Base-by-base conservation (phyloP, 805 yeast species). In the Lipomyces oligophaga region DNA sequence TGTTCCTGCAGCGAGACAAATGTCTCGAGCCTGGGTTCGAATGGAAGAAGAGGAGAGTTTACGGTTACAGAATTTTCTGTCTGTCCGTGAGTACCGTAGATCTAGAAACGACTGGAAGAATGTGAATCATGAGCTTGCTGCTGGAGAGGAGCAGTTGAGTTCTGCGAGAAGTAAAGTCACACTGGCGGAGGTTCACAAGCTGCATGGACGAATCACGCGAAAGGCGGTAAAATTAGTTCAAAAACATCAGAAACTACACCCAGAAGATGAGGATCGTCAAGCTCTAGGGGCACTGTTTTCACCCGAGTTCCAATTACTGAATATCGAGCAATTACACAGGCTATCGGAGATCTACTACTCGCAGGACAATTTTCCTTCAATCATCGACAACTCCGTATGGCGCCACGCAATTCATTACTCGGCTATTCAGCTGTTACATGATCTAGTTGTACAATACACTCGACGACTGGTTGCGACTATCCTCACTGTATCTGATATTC, bases 1-100 rank as follows among this genome's bases (percentile, higher is more conserved):
- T 32, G 35, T 49, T 10, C 55, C 56, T 7, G 40, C 50, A 1
- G 56, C 56, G 5, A 16, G 54, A 19, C 35, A 36, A 22, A 52
- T 52, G 56, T 48, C 53, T 16, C 11, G 25, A 4, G 26, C 28
- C 22, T 52, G 56, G 56, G 35, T 52, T n/a, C 25, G 21, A 28
- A 24, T 48, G 36, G 56, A 52, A 24, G 55, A 52, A 24, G 15
- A 16, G 3, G 47, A 52, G 32, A 44, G 56, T 20, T 36, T 33
- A 8, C 5, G 34, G 35, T 20, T 52, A 22, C 50, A 43, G 40
- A 38, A 36, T 18, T 47, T n/a, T n/a, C n/a, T n/a, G n/a, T n/a
- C n/a, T n/a, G n/a, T n/a, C n/a, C n/a, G n/a, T n/a, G n/a, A n/a
- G n/a, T n/a, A n/a, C n/a, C n/a, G n/a, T n/a, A n/a, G n/a, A n/a